A percentile compares a stretch with the other conserved stretches of the same genome.
Evolutionary conservation across 805 yeast species (phyloP).

Genomic region (Yamadazyma sp.): DNA sequence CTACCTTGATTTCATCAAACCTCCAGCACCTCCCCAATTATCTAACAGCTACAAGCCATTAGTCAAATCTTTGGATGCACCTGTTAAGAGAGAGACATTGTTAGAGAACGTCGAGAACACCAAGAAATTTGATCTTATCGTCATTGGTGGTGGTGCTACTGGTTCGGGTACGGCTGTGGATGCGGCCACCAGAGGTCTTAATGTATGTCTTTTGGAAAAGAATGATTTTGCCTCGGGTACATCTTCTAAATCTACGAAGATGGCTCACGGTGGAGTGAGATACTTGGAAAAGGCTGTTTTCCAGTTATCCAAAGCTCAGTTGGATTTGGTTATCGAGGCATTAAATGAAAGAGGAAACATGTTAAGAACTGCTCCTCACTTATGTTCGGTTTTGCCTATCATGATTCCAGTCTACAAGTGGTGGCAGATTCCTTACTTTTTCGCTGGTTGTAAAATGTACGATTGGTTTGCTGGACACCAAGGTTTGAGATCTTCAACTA

Average conservation of each 20-base stretch:
- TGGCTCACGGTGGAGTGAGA: constrained; percentile 97
- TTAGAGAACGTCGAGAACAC: constrained; percentile 41
- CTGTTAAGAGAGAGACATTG: constrained; percentile 58
- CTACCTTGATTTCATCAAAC: constrained; percentile 40
- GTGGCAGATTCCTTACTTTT: constrained; percentile 96
- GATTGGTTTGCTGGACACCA: constrained; percentile 91
- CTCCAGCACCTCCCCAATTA: constrained; percentile 30
- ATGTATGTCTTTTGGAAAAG: constrained; percentile 83
- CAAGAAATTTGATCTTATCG: constrained; percentile 70
- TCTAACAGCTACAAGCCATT: constrained; percentile 43
- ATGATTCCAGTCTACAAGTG: constrained; percentile 94
- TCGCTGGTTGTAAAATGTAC: constrained; percentile 86
- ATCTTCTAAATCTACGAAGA: constrained; percentile 89
- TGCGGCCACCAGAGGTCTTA: constrained; percentile 86
- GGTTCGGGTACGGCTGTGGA: constrained; percentile 94
- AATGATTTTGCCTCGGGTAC: constrained; percentile 92
- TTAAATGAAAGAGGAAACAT: constrained; percentile 56
- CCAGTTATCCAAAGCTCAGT: constrained; percentile 85
- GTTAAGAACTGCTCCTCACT: constrained; percentile 89
- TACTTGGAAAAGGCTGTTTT: constrained; percentile 93
- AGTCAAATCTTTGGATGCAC: constrained; percentile 43
- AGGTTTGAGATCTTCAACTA: constrained; percentile 75
- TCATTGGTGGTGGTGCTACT: constrained; percentile 96
- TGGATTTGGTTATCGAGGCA: constrained; percentile 33
- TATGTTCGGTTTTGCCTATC: constrained; percentile 82